Percentiles rank a stretch among this genome's conserved stretches.
Conservation (phyloP, 495 filamentous ascomycete species). For the Penicillium turbatum region DNA sequence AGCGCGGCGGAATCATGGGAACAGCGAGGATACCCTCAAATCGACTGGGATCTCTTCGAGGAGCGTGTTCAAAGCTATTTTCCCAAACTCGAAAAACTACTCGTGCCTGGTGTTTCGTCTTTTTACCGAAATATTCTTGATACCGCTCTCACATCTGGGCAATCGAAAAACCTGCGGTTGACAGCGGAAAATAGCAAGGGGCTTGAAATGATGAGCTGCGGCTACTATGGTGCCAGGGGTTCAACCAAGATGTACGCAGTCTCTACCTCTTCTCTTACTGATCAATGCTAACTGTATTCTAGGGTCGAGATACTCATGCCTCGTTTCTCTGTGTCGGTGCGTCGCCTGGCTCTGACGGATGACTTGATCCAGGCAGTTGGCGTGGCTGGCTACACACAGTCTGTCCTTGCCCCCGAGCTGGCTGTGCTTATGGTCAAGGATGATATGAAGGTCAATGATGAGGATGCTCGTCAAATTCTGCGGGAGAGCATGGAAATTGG, state of each 20-base stretch:
- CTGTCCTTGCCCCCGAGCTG: slow-evolving; percentile 83
- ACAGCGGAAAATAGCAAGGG: slow-evolving; percentile 33
- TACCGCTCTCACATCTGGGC: slow-evolving; percentile 53
- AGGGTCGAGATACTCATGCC: slow-evolving; percentile 61
- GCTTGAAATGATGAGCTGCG: slow-evolving; percentile 51
- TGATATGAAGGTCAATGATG: slow-evolving; percentile 69
- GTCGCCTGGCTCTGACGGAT: slow-evolving; percentile 61
- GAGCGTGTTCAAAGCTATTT: slow-evolving; percentile 57
- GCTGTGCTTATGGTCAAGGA: slow-evolving; percentile 73
- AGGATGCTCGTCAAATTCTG: slow-evolving; percentile 63
- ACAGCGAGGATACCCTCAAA: slow-evolving; percentile 65
- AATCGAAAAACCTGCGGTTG: slow-evolving; percentile 57
- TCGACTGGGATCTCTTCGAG: slow-evolving; percentile 71
- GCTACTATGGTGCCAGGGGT: slow-evolving; percentile 86
- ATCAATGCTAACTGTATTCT: slow-evolving; percentile 3
- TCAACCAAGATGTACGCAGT: slow-evolving; percentile 55
- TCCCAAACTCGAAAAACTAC: slow-evolving; percentile 49
- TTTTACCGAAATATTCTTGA: slow-evolving; percentile 60
- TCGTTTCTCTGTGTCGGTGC: slow-evolving; percentile 57
- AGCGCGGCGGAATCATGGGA: slow-evolving; percentile 59
- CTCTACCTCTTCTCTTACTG: not conserved
- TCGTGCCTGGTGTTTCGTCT: slow-evolving; percentile 53
- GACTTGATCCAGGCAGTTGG: slow-evolving; percentile 64
- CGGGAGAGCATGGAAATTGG: slow-evolving; percentile 73
- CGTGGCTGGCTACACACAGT: slow-evolving; percentile 71